These are phyloP conservation scores for Alternaria gaisen DNA, from an alignment of 2,329 filamentous ascomycete species.

Conservation along the genomic window DNA sequence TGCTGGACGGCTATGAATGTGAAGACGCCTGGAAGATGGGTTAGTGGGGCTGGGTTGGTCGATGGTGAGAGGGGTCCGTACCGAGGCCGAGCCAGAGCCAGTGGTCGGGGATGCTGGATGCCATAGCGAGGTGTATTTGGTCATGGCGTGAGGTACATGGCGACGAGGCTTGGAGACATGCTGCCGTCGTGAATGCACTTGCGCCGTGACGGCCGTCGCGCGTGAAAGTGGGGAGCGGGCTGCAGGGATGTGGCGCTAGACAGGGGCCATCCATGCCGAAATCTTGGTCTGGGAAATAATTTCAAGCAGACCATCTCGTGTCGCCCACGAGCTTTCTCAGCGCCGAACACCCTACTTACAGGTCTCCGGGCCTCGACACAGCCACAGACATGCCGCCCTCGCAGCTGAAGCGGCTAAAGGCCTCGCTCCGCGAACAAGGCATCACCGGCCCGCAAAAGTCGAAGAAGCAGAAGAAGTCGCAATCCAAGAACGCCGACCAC, in stretches of 20 bases:
- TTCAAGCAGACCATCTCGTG: slow-evolving; percentile 14
- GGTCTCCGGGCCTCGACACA: background rate
- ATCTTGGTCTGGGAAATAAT: slow-evolving; percentile 32
- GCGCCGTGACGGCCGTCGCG: slow-evolving; percentile 28
- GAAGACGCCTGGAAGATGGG: slow-evolving; percentile 57
- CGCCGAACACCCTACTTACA: background rate
- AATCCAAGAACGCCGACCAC: slow-evolving; percentile 76
- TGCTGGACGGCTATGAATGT: slow-evolving; percentile 66
- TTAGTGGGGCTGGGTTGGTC: slow-evolving; percentile 53
- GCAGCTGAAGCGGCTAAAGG: slow-evolving; percentile 94
- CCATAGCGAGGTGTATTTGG: slow-evolving; percentile 36
- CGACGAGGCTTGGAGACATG: slow-evolving; percentile 4
- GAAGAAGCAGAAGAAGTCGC: slow-evolving; percentile 84
- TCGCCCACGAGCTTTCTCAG: slow-evolving; percentile 10
- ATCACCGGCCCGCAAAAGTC: slow-evolving; percentile 91
- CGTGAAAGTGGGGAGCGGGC: slow-evolving; percentile 12
- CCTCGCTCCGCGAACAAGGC: slow-evolving; percentile 87
- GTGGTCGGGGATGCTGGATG: slow-evolving; percentile 53
- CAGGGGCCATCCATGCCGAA: slow-evolving; percentile 27
- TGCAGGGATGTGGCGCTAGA: slow-evolving; percentile 14
- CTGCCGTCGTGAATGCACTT: slow-evolving; percentile 5
- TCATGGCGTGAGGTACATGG: slow-evolving; percentile 23
- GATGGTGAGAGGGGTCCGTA: slow-evolving; percentile 49
- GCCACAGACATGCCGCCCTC: slow-evolving; percentile 80
- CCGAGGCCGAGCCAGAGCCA: slow-evolving; percentile 59